phyloP scores from a whole-genome alignment of 164 flowering plant genomes.

The Chloranthus sessilifolius region DNA sequence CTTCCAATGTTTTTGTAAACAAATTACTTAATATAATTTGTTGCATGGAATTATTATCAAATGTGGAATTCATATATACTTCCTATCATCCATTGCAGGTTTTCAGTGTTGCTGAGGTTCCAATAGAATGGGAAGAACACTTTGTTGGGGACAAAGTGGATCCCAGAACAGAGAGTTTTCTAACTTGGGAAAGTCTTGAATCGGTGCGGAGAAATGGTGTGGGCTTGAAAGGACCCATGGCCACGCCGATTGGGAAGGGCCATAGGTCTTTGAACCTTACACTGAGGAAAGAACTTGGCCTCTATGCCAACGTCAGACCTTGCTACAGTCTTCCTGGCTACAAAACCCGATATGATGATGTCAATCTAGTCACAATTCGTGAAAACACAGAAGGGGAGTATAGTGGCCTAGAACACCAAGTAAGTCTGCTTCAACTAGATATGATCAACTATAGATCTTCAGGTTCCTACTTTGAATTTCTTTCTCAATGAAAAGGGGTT shows the following conservation, averaged over 20 bases:
- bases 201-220: slow-evolving; percentile 74
- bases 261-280: slow-evolving; percentile 94
- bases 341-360: slow-evolving; percentile 91
- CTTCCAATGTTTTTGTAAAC: too few relatives aligned
- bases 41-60: too few relatives aligned
- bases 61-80: too few relatives aligned
- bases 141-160: slow-evolving; percentile 74
- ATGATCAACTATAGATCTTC: too few relatives aligned
- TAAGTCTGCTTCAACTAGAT: slow-evolving; percentile 18
- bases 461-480: too few relatives aligned
- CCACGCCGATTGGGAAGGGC: slow-evolving; percentile 96
- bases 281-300: slow-evolving; percentile 86
- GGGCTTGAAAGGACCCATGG: slow-evolving; percentile 98
- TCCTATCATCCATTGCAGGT: slow-evolving; percentile 58
- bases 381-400: slow-evolving; percentile 99
- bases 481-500: too few relatives aligned
- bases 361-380: slow-evolving; percentile 85
- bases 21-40: too few relatives aligned
- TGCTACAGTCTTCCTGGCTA: slow-evolving; percentile 92
- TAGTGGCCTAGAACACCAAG: slow-evolving; percentile 98
- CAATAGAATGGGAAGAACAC: slow-evolving; percentile 97
- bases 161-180: slow-evolving; percentile 88
- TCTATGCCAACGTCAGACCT: slow-evolving; percentile 94
- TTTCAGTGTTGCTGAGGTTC: slow-evolving; percentile 69
- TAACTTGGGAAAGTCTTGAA: slow-evolving; percentile 96